Base-by-base conservation (phyloP, 768 basidiomycete genomes). In the Hericium erinaceus region DNA sequence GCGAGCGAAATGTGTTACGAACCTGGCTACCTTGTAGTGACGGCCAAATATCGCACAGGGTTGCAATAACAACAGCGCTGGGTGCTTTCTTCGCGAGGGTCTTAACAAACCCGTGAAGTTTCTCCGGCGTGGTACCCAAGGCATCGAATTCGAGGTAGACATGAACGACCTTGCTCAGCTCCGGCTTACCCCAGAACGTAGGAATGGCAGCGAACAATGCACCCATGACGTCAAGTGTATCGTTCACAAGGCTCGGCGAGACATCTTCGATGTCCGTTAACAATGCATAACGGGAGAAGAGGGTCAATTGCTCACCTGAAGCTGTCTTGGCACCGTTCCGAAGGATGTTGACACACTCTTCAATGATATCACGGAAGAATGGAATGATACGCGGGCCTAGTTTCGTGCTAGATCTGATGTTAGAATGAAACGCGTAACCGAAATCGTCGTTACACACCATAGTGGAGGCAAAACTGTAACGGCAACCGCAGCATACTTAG, bases 301-400 rank as follows among this genome's bases (percentile, higher is more conserved):
- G 26, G 24, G 20, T 61, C 67, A 67, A 37, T 26, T n/a, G 12
- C 63, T 10, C 37, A 67, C 61, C 66, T 55, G 40, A 52, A 22
- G 11, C 65, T 9, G 64, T 61, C 15, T 61, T 65, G 48, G 74
- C 65, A 24, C 66, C 68, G 44, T 79, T 75, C 18, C 73, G 76
- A 49, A 85, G 71, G 28, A 82, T 67, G 20, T 68, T 56, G 38
- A 83, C 72, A 58, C 81, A 81, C 55, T 83, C 76, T 4, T 81
- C 70, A 15, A 89, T 78, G 49, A 95, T 80, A 13, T 82, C 77
- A 54, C 82, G 82, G 72, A 97, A 86, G 70, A 83, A 79, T 4
- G 95, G 92, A 52, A 99, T 92, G 52, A 93, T 77, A 0, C 95
- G 85, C 11, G 95, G 92, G 0, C 91, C 92, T 20, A 98, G 79